These are phyloP conservation scores for Closterium sp. DNA, from an alignment of 139 green algal genomes.

Conservation along the genomic window DNA sequence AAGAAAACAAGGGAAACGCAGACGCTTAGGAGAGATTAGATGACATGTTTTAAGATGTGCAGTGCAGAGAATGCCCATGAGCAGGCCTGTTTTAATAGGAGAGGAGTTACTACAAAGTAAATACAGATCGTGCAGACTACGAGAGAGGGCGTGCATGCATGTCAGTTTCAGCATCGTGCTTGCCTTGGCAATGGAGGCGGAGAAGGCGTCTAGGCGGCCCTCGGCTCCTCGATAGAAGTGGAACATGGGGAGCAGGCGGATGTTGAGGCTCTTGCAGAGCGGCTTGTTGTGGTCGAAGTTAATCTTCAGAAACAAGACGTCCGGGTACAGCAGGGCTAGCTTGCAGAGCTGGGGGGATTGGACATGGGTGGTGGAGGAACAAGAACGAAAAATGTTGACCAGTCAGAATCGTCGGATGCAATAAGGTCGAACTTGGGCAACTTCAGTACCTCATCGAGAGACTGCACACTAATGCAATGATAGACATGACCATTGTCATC, in stretches of 20 bases:
- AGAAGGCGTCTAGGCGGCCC: constrained; percentile 74
- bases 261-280: constrained; percentile 72
- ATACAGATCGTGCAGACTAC: neutral
- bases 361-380: neutral
- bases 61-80: no score
- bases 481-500: no score
- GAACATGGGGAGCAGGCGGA: constrained; percentile 94
- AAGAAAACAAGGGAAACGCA: neutral
- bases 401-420: neutral
- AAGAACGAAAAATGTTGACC: neutral
- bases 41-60: neutral
- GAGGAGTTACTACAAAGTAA: no score
- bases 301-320: constrained; percentile 80
- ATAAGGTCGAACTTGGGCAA: neutral
- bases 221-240: constrained; percentile 86
- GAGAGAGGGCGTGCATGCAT: neutral
- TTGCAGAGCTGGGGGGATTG: constrained; percentile 56
- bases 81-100: no score
- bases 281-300: constrained; percentile 87
- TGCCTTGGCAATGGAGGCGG: constrained; percentile 71
- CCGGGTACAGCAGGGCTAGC: constrained; percentile 65
- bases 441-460: neutral
- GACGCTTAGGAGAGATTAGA: neutral
- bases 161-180: neutral
- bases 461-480: no score